Conservation (phyloP, 2,329 filamentous ascomycete genomes). For the Colletotrichum tofieldiae region DNA sequence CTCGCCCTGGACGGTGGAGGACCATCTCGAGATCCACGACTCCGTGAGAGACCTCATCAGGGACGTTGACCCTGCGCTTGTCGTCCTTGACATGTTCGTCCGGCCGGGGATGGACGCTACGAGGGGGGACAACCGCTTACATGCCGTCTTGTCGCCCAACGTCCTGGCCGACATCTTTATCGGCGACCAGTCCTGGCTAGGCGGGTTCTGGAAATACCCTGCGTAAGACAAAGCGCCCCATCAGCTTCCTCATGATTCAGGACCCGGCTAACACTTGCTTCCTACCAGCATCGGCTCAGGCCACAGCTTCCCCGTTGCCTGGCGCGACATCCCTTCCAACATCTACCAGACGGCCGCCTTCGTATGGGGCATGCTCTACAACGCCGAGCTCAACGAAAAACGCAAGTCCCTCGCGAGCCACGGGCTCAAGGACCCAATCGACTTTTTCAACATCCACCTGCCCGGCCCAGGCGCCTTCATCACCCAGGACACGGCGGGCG, state of each 20-base stretch:
- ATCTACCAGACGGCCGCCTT: conserved; percentile 48
- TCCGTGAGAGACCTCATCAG: conserved; percentile 48
- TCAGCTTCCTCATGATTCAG: neutral
- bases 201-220: conserved; percentile 58
- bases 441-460: conserved; percentile 41
- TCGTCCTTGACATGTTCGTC: conserved; percentile 53
- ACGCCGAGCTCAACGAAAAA: neutral
- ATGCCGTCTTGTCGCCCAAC: conserved; percentile 60
- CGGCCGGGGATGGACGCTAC: conserved; percentile 47
- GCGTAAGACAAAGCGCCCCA: conserved; percentile 50
- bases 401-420: conserved; percentile 24
- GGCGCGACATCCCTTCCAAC: conserved; percentile 58
- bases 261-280: neutral
- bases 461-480: conserved; percentile 47
- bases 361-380: conserved; percentile 37
- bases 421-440: conserved; percentile 47
- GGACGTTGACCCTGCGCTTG: conserved; percentile 51
- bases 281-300: conserved; percentile 57
- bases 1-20: conserved; percentile 50
- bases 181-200: conserved; percentile 56
- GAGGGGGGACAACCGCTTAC: conserved; percentile 48
- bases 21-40: conserved; percentile 50
- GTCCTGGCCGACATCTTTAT: conserved; percentile 57
- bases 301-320: conserved; percentile 62
- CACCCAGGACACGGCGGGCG: conserved; percentile 47